These are phyloP conservation scores for Lachnellula occidentalis DNA, from an alignment of 2,329 filamentous ascomycete genomes.

Conservation along the genomic window DNA sequence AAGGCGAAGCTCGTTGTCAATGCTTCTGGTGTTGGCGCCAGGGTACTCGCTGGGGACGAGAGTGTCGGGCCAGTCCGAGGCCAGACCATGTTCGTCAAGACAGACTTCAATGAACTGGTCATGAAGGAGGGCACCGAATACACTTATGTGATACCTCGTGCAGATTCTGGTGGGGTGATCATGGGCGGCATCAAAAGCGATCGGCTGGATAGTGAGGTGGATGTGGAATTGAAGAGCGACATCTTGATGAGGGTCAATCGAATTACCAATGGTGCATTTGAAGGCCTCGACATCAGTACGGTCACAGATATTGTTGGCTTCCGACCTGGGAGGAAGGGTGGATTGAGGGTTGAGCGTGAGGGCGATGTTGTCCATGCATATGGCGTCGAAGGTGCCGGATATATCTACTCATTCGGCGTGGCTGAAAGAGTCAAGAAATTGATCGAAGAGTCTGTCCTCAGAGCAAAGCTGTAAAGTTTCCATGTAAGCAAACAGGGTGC, in stretches of 20 bases:
- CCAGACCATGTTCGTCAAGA: constrained; percentile 26
- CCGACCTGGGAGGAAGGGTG: constrained; percentile 22
- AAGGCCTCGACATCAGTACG: constrained; percentile 13
- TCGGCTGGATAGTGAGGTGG: constrained; percentile 19
- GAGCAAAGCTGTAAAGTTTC: constrained; percentile 9
- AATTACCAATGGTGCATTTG: constrained; percentile 21
- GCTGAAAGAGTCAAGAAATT: constrained; percentile 18
- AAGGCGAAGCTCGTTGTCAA: constrained; percentile 20
- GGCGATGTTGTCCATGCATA: constrained; percentile 25
- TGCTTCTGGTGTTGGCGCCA: constrained; percentile 22
- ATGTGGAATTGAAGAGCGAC: constrained; percentile 19
- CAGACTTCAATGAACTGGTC: constrained; percentile 14
- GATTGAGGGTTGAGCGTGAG: constrained; percentile 22
- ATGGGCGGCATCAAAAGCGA: constrained; percentile 25
- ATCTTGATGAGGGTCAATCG: constrained; percentile 23
- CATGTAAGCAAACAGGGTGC: neutral
- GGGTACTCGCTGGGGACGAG: constrained; percentile 14
- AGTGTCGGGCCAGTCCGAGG: constrained; percentile 19
- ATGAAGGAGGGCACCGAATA: constrained; percentile 25
- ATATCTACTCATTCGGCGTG: constrained; percentile 27
- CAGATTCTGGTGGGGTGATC: constrained; percentile 21
- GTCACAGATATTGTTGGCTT: constrained; percentile 24
- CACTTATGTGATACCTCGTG: constrained; percentile 24
- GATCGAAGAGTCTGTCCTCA: constrained; percentile 3
- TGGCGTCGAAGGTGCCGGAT: constrained; percentile 23